Evolutionary conservation across 2,329 filamentous ascomycete genomes (phyloP).

Genomic region (Cladophialophora carrionii): DNA sequence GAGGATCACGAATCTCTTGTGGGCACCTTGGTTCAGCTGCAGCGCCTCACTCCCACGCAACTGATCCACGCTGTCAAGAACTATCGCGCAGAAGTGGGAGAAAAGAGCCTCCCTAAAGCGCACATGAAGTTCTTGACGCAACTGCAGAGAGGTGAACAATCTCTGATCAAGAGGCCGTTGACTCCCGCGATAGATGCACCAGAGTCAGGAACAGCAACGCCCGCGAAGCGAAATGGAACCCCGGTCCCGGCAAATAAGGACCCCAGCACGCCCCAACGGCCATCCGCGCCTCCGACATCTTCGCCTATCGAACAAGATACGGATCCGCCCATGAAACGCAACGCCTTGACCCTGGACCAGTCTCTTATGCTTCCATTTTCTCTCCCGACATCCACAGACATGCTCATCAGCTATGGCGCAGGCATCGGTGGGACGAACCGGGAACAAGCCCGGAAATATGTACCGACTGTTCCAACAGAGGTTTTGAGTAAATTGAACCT

Average conservation of each 20-base stretch:
- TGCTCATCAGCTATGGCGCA: slow-evolving; percentile 92
- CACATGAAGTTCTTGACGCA: slow-evolving; percentile 83
- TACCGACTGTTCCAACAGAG: slow-evolving; percentile 90
- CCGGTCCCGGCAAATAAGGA: slow-evolving; percentile 23
- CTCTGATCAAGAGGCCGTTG: slow-evolving; percentile 48
- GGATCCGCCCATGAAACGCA: slow-evolving; percentile 38
- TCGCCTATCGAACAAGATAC: slow-evolving; percentile 31
- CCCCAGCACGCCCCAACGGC: slow-evolving; percentile 26
- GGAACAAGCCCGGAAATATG: slow-evolving; percentile 91
- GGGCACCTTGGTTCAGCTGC: slow-evolving; percentile 85
- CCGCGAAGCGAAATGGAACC: slow-evolving; percentile 25
- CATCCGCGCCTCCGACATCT: slow-evolving; percentile 24
- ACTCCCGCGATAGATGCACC: slow-evolving; percentile 53
- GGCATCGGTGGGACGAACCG: slow-evolving; percentile 91
- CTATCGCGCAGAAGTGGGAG: slow-evolving; percentile 91
- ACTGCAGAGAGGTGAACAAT: slow-evolving; percentile 72
- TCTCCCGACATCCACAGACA: slow-evolving; percentile 94
- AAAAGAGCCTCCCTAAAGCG: slow-evolving; percentile 86
- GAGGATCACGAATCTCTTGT: slow-evolving; percentile 89
- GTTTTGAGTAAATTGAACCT: slow-evolving; percentile 75
- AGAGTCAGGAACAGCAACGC: slow-evolving; percentile 35
- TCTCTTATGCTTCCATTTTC: slow-evolving; percentile 92
- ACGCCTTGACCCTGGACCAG: slow-evolving; percentile 74
- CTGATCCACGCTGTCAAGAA: slow-evolving; percentile 89
- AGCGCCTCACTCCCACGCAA: slow-evolving; percentile 80